These are phyloP conservation scores for Santalum album DNA, from an alignment of 164 flowering plant species.

Conservation along the genomic window DNA sequence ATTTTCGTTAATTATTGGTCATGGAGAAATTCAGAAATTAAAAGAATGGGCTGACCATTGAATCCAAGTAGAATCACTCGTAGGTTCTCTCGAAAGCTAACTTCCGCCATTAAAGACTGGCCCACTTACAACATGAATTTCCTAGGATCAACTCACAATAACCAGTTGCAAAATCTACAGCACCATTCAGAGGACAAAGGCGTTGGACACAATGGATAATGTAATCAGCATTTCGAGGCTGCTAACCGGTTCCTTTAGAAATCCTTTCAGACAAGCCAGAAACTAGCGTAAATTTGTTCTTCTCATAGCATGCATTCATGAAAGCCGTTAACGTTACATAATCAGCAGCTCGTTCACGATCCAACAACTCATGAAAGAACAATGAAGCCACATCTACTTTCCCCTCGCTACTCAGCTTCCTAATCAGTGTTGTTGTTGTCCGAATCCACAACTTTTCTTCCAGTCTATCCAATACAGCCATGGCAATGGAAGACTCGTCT, in stretches of 20 bases:
- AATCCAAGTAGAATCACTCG: too few relatives aligned
- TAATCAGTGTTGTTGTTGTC: slow-evolving; percentile 56
- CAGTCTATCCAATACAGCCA: slow-evolving; percentile 53
- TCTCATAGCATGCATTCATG: slow-evolving; percentile 62
- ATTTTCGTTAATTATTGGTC: too few relatives aligned
- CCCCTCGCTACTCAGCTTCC: slow-evolving; percentile 77
- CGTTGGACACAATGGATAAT: too few relatives aligned
- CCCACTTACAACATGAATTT: too few relatives aligned
- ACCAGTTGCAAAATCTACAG: too few relatives aligned
- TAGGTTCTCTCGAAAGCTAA: too few relatives aligned
- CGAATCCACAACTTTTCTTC: slow-evolving; percentile 65
- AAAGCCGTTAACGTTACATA: slow-evolving; percentile 59
- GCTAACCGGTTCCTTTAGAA: slow-evolving; percentile 32
- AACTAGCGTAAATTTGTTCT: slow-evolving; percentile 58
- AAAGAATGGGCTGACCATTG: too few relatives aligned
- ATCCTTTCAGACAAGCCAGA: slow-evolving; percentile 54
- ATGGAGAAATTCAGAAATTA: too few relatives aligned
- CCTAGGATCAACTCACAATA: too few relatives aligned
- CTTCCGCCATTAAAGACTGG: too few relatives aligned
- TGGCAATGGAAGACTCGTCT: slow-evolving; percentile 45
- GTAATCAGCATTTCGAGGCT: slow-evolving; percentile 5
- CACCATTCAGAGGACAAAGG: too few relatives aligned
- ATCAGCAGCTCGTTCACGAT: slow-evolving; percentile 40
- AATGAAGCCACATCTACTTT: slow-evolving; percentile 64
- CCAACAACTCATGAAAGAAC: slow-evolving; percentile 57